Conservation (phyloP, 306 rosid species). For the Cyamopsis tetragonoloba region DNA sequence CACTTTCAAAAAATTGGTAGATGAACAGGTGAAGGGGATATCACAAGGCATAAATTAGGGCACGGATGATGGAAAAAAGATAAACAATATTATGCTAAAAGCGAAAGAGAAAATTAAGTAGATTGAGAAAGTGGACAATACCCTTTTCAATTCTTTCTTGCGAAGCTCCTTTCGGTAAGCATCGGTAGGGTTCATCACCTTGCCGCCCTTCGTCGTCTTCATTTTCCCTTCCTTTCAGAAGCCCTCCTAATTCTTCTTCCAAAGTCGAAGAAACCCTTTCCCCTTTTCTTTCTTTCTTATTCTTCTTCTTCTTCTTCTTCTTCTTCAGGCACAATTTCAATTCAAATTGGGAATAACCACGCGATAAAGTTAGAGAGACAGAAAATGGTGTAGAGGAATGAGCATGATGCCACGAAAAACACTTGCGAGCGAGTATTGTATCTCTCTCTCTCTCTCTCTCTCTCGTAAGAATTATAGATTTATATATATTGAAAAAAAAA, state of each 20-base stretch:
- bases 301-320: too few relatives aligned
- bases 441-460: too few relatives aligned
- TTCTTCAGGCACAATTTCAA: neutral
- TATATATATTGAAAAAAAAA: too few relatives aligned
- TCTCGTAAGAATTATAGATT: too few relatives aligned
- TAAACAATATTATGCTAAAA: neutral
- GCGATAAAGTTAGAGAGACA: neutral
- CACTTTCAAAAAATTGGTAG: neutral
- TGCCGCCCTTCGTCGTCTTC: slow-evolving; percentile 98
- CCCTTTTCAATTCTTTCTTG: slow-evolving; percentile 92
- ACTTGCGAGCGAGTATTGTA: neutral
- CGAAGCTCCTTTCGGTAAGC: slow-evolving; percentile 96
- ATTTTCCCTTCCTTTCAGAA: slow-evolving; percentile 32
- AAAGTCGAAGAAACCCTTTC: slow-evolving; percentile 8
- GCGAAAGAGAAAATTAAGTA: neutral
- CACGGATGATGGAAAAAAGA: neutral
- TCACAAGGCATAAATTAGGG: slow-evolving; percentile 7
- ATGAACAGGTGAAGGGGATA: neutral
- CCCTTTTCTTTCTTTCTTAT: neutral
- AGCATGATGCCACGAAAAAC: neutral
- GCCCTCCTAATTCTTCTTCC: neutral
- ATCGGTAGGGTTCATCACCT: slow-evolving; percentile 97
- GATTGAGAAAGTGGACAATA: slow-evolving; percentile 22
- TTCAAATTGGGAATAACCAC: slow-evolving; percentile 9
- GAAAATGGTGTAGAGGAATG: neutral